Percentiles rank a stretch among this genome's conserved stretches.
Evolutionary conservation across 306 rosid species (phyloP).

Genomic region (Medicago arabica): DNA sequence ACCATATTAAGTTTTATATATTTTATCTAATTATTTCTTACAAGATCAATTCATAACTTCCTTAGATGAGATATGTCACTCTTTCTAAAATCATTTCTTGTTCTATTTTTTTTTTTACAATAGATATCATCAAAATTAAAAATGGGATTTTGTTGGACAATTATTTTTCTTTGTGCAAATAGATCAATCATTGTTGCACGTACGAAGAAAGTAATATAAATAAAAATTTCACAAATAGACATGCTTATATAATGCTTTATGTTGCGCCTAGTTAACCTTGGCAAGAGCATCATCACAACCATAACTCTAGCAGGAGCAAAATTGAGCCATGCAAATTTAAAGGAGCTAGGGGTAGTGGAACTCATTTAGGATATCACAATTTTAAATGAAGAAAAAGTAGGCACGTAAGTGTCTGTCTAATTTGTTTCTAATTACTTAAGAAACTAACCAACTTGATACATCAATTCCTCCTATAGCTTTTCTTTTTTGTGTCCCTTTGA

Average conservation of each 20-base stretch:
- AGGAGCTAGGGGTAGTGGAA: slow-evolving; percentile 42
- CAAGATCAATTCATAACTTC: too few relatives aligned
- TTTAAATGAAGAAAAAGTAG: slow-evolving; percentile 24
- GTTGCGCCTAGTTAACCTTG: slow-evolving; percentile 29
- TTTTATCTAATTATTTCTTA: too few relatives aligned
- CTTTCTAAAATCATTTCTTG: too few relatives aligned
- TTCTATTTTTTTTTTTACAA: too few relatives aligned
- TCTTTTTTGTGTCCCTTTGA: slow-evolving; percentile 12
- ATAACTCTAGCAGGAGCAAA: slow-evolving; percentile 29
- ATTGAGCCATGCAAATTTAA: slow-evolving; percentile 27
- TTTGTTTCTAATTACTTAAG: slow-evolving; percentile 37
- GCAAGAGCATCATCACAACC: slow-evolving; percentile 2
- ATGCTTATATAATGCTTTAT: background rate
- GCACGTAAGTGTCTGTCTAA: slow-evolving; percentile 41
- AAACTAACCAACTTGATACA: slow-evolving; percentile 39
- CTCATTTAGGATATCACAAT: slow-evolving; percentile 46
- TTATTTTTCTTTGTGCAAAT: too few relatives aligned
- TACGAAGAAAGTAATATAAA: too few relatives aligned
- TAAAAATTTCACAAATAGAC: too few relatives aligned
- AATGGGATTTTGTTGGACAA: too few relatives aligned
- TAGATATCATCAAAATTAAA: too few relatives aligned
- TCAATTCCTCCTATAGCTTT: slow-evolving; percentile 25
- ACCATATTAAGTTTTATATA: too few relatives aligned
- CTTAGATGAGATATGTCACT: too few relatives aligned
- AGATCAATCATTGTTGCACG: too few relatives aligned